phyloP scores from a whole-genome alignment of 2,329 filamentous ascomycete genomes.

The Bipolaris victoriae region DNA sequence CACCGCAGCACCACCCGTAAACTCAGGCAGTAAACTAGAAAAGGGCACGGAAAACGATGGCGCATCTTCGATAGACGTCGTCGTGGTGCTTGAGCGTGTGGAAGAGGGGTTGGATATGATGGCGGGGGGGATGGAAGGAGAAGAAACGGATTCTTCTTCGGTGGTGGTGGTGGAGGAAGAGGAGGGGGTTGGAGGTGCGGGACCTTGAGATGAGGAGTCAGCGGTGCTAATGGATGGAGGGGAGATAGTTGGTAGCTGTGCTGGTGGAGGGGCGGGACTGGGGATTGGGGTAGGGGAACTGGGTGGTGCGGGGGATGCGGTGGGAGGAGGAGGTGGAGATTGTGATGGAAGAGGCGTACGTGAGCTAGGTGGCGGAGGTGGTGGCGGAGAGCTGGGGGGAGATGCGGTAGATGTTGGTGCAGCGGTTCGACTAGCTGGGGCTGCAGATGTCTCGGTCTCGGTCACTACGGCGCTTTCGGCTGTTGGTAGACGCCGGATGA shows the following conservation, averaged over 20 bases:
- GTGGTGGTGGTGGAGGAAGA: constrained; percentile 4
- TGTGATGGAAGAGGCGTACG: constrained; percentile 17
- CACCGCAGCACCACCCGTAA: constrained; percentile 26
- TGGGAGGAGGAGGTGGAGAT: constrained; percentile 10
- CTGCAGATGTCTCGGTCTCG: background rate
- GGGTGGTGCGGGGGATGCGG: constrained; percentile 11
- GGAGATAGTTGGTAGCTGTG: constrained; percentile 13
- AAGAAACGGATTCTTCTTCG: background rate
- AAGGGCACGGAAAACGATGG: constrained; percentile 11
- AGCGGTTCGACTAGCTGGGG: constrained; percentile 14
- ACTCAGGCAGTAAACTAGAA: constrained; percentile 14
- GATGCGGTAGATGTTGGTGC: background rate
- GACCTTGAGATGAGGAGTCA: constrained; percentile 32
- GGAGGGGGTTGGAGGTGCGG: constrained; percentile 1
- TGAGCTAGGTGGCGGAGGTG: constrained; percentile 13
- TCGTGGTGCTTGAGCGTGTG: constrained; percentile 14
- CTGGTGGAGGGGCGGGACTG: constrained; percentile 2
- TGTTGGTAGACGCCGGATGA: background rate
- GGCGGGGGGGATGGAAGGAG: constrained; percentile 1
- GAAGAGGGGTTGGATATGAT: constrained; percentile 18
- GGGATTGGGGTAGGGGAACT: constrained; percentile 14
- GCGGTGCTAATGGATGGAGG: constrained; percentile 29
- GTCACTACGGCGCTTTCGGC: background rate
- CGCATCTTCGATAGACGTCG: constrained; percentile 10
- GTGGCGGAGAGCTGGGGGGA: constrained; percentile 5